Evolutionary conservation across 768 basidiomycete species (phyloP).

Genomic region (Hericium alpestre): DNA sequence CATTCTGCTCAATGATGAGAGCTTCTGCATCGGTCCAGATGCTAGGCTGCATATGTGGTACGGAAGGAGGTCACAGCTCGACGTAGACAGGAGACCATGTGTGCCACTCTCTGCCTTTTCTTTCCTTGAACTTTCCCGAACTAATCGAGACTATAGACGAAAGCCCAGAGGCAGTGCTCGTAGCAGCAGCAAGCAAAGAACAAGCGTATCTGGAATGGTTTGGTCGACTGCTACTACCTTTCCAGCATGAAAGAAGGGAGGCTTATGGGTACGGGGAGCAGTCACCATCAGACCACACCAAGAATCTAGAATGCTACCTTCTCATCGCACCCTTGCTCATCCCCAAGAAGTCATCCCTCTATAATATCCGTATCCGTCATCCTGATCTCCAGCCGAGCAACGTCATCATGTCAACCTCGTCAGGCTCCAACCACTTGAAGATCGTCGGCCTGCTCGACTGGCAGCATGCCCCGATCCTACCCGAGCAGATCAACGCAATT

Average conservation of each 20-base stretch:
- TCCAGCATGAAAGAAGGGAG: slow-evolving; percentile 31
- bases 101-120: slow-evolving; percentile 25
- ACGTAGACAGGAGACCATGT: slow-evolving; percentile 44
- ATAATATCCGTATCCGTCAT: slow-evolving; percentile 38
- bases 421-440: slow-evolving; percentile 27
- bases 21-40: slow-evolving; percentile 27
- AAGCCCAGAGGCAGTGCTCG: slow-evolving; percentile 32
- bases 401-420: slow-evolving; percentile 35
- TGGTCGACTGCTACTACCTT: slow-evolving; percentile 36
- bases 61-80: slow-evolving; percentile 38
- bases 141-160: slow-evolving; percentile 30
- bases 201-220: slow-evolving; percentile 36
- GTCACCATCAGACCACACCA: slow-evolving; percentile 32
- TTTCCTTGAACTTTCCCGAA: slow-evolving; percentile 17
- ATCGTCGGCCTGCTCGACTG: slow-evolving; percentile 40
- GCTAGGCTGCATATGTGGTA: slow-evolving; percentile 34
- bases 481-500: slow-evolving; percentile 24
- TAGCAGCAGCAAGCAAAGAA: slow-evolving; percentile 35
- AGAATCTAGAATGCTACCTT: slow-evolving; percentile 40
- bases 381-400: slow-evolving; percentile 34
- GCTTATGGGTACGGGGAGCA: slow-evolving; percentile 35
- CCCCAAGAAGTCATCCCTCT: slow-evolving; percentile 27
- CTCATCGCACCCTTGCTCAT: slow-evolving; percentile 37
- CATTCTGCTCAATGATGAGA: slow-evolving; percentile 20
- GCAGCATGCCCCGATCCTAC: slow-evolving; percentile 47